Base-by-base conservation (phyloP, 164 flowering plant genomes). In the Dillenia suffruticosa region DNA sequence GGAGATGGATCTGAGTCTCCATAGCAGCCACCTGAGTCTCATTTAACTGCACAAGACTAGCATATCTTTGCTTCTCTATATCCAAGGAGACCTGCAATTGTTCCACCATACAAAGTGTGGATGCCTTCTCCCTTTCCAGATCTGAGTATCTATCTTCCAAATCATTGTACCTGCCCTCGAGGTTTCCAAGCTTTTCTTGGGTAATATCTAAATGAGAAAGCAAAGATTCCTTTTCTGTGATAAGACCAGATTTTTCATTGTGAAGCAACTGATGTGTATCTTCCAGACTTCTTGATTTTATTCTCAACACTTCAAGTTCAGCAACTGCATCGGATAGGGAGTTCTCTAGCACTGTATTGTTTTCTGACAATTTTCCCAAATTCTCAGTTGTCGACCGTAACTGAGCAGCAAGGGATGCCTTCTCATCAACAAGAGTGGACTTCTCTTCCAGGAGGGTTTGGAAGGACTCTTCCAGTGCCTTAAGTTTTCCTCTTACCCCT, bases 401-500 rank as follows among this genome's bases (percentile, higher is more conserved):
- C 67, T 79, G 81, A 56, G 77, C 69, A 47, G 50, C 32, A 46
- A 87, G 52, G 17, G 68, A 22, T 9, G 61, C 72, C 63, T 80
- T 85, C 74, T 87, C 90, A 63, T 80, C 73, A 59, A 67, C 59
- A 62, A 84, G 76, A 55, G 60, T 46, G 3, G 80, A 75, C 57
- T 82, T 86, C 63, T 84, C 89, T 55, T 54, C 74, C 26, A 62
- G 16, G 51, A 84, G 82, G 57, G 69, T 63, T 40, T 72, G 71
- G 56, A 72, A 81, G 43, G 81, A 75, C 55, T 79, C 80, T 70
- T 87, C 88, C 58, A 87, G 61, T 16, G 59, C 70, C 62, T 73
- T 76, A n/a, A 81, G 75, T 66, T 71, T 80, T 59, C 50, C 82
- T 68, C 74, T 74, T 1, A 70, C 72, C 14, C 63, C 78, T 64